A percentile compares a stretch with the other conserved stretches of the same genome.
phyloP scores from a whole-genome alignment of 2,329 filamentous ascomycete genomes.

The Endocalyx cinctus region DNA sequence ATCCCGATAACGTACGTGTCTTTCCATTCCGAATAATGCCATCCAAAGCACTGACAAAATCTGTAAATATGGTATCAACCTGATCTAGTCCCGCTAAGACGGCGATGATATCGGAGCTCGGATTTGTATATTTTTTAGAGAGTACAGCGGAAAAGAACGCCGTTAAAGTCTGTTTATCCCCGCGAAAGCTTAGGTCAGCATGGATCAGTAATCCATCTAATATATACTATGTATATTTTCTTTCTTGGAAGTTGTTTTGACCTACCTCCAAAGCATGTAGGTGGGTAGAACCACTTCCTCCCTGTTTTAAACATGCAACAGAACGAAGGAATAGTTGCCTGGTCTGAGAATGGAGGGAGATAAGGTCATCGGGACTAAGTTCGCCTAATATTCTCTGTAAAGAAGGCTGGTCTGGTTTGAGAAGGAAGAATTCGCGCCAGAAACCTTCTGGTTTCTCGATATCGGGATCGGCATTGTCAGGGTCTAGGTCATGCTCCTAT shows the following conservation, averaged over 20 bases:
- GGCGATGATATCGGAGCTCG: constrained; percentile 90
- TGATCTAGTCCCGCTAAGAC: constrained; percentile 84
- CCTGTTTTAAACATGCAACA: constrained; percentile 62
- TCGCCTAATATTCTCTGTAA: constrained; percentile 65
- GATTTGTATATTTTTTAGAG: constrained; percentile 88
- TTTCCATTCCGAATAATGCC: constrained; percentile 73
- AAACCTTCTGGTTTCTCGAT: constrained; percentile 79
- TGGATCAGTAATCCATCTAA: no score
- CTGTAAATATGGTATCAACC: constrained; percentile 80
- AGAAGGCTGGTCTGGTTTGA: constrained; percentile 69
- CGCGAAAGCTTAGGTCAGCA: no score
- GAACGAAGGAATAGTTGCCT: constrained; percentile 74
- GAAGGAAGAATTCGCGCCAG: constrained; percentile 92
- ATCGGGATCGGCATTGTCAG: constrained; percentile 56
- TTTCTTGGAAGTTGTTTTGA: not conserved
- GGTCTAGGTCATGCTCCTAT: no score
- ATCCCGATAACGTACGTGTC: constrained; percentile 49
- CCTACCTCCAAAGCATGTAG: constrained; percentile 82
- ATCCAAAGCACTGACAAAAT: constrained; percentile 82
- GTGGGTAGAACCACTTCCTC: constrained; percentile 56
- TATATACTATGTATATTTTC: not conserved
- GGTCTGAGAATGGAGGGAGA: constrained; percentile 72
- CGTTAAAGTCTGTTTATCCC: constrained; percentile 92
- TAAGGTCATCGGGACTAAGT: constrained; percentile 69
- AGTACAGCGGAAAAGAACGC: constrained; percentile 80